These are phyloP conservation scores for Mangifera indica DNA, from an alignment of 345 rosid genomes.

Conservation along the genomic window DNA sequence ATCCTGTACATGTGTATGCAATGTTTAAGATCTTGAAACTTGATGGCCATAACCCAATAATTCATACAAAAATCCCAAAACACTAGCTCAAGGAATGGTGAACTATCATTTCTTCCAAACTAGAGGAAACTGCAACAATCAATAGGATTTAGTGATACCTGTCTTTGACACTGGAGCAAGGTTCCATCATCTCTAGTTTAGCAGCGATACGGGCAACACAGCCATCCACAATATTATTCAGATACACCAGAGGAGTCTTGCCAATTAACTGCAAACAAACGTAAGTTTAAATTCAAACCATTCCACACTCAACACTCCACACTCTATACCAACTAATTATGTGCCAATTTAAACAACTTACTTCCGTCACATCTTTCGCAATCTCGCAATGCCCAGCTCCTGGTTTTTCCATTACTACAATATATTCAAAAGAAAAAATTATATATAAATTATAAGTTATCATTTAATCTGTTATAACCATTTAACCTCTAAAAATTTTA, in stretches of 20 bases:
- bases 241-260: conserved; percentile 79
- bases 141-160: conserved; percentile 33
- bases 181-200: conserved; percentile 82
- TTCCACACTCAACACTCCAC: not conserved
- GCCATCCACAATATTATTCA: conserved; percentile 67
- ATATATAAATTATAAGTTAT: not conserved
- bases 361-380: conserved; percentile 86
- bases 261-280: conserved; percentile 57
- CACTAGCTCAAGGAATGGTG: not conserved
- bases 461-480: not conserved
- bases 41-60: not conserved
- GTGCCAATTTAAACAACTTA: conserved; percentile 22
- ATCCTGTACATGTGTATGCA: conserved; percentile 47
- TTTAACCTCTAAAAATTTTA: not conserved
- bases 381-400: conserved; percentile 46
- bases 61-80: not conserved
- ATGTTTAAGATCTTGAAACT: not conserved
- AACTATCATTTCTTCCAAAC: not conserved
- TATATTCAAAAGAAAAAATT: not conserved
- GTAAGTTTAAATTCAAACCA: not conserved
- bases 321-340: not conserved
- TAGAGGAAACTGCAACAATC: not conserved
- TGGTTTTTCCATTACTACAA: conserved; percentile 43
- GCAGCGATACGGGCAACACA: conserved; percentile 80
- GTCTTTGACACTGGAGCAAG: conserved; percentile 81